These are phyloP conservation scores for Fraxinus paxiana DNA, from an alignment of 305 asterid species.

Conservation along the genomic window DNA sequence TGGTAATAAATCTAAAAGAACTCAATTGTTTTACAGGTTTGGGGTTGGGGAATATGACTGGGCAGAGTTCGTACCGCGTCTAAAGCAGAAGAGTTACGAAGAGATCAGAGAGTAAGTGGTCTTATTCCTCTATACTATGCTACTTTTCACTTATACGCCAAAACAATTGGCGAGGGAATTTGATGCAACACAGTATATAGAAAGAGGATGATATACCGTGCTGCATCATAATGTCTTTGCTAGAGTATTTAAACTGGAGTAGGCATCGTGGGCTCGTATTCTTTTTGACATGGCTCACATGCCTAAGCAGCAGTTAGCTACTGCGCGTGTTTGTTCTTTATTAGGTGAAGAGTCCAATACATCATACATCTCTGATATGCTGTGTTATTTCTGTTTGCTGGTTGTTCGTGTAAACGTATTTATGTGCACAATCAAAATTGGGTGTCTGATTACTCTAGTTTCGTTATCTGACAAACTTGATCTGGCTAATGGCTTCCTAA, in stretches of 20 bases:
- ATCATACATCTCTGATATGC: background rate
- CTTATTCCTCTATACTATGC: constrained; percentile 14
- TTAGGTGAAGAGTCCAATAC: background rate
- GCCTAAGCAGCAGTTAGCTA: background rate
- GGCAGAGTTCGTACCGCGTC: constrained; percentile 75
- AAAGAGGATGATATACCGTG: background rate
- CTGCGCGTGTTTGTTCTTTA: background rate
- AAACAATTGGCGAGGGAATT: constrained; percentile 14
- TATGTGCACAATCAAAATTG: background rate
- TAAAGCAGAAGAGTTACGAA: constrained; percentile 78
- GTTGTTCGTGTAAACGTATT: background rate
- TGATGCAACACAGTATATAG: background rate
- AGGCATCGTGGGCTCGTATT: constrained; percentile 11
- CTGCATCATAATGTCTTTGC: constrained; percentile 3
- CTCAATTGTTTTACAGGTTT: constrained; percentile 44
- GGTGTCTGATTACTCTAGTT: background rate
- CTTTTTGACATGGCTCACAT: constrained; percentile 5
- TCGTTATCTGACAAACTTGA: background rate
- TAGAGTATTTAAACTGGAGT: constrained; percentile 4
- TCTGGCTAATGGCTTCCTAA: background rate
- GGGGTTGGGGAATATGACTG: constrained; percentile 85
- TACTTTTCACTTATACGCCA: constrained; percentile 1
- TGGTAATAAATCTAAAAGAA: constrained; percentile 10
- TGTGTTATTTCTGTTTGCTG: background rate
- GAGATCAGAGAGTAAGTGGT: constrained; percentile 75